phyloP scores from a whole-genome alignment of 2,329 filamentous ascomycete genomes.

The Xylariaceae sp. region DNA sequence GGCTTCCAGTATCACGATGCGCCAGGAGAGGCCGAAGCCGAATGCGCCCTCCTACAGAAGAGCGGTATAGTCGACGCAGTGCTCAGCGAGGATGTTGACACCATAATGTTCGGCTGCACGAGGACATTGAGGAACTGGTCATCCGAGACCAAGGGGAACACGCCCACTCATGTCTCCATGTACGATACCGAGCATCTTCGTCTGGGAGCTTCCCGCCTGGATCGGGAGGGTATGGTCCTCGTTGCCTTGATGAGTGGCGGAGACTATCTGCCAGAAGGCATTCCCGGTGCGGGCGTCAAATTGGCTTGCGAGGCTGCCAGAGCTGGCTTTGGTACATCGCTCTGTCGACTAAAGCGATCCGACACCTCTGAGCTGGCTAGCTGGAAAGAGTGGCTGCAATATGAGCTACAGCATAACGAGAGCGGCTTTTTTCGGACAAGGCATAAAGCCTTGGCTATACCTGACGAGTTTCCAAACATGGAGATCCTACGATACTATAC shows the following conservation, averaged over 20 bases:
- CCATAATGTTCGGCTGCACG: conserved; percentile 90
- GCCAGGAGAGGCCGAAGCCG: conserved; percentile 91
- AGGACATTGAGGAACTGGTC: conserved; percentile 77
- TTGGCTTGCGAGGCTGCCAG: conserved; percentile 82
- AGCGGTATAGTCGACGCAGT: conserved; percentile 85
- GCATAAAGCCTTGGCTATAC: conserved; percentile 67
- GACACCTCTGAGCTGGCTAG: conserved; percentile 51
- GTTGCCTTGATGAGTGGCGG: conserved; percentile 93
- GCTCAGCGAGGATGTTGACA: conserved; percentile 92
- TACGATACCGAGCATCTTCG: conserved; percentile 58
- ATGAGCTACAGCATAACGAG: conserved; percentile 78
- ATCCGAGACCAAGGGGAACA: conserved; percentile 55
- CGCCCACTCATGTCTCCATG: conserved; percentile 77
- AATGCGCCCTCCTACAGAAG: conserved; percentile 80
- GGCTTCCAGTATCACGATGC: conserved; percentile 79
- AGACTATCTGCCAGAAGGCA: conserved; percentile 84
- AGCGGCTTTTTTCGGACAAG: conserved; percentile 70
- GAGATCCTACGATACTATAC: conserved; percentile 83
- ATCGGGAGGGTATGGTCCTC: conserved; percentile 83
- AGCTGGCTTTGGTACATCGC: conserved; percentile 73
- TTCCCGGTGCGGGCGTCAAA: conserved; percentile 81
- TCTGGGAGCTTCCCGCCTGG: conserved; percentile 52
- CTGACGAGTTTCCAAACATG: conserved; percentile 70
- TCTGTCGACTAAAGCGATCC: conserved; percentile 58
- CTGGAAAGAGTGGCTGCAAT: conserved; percentile 66